Percentiles rank a stretch among this genome's conserved stretches.
Evolutionary conservation across 2,329 filamentous ascomycete genomes (phyloP).

Genomic region (Colletotrichum gloeosporioides): DNA sequence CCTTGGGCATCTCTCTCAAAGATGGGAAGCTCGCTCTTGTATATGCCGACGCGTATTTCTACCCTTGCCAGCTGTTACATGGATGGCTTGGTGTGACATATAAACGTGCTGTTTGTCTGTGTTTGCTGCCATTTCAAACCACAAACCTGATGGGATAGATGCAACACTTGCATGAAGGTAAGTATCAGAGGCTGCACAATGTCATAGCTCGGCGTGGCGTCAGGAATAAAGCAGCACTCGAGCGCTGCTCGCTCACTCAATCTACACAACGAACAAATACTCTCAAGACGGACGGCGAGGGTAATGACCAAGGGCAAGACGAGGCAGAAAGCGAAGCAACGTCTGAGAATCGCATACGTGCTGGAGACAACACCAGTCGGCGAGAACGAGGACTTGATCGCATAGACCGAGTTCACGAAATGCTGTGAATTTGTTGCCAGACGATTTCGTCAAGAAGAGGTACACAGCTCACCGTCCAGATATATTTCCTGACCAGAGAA

Average conservation of each 20-base stretch:
- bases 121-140: neutral
- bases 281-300: neutral
- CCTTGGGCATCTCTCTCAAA: neutral
- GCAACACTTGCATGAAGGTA: rapidly evolving
- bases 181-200: neutral
- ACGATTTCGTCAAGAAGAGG: too few relatives aligned
- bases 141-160: rapidly evolving
- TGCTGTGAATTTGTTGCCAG: too few relatives aligned
- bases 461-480: too few relatives aligned
- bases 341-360: too few relatives aligned
- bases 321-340: neutral
- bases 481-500: too few relatives aligned
- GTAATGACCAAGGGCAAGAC: neutral
- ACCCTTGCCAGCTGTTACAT: too few relatives aligned
- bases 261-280: neutral
- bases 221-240: neutral
- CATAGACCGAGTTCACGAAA: too few relatives aligned
- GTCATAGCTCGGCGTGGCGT: neutral
- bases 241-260: neutral
- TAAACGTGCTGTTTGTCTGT: neutral
- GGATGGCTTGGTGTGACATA: neutral
- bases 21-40: too few relatives aligned
- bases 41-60: too few relatives aligned
- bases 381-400: too few relatives aligned
- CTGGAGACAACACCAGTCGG: too few relatives aligned